Conservation (phyloP, 345 rosid species). For the Angophora floribunda region DNA sequence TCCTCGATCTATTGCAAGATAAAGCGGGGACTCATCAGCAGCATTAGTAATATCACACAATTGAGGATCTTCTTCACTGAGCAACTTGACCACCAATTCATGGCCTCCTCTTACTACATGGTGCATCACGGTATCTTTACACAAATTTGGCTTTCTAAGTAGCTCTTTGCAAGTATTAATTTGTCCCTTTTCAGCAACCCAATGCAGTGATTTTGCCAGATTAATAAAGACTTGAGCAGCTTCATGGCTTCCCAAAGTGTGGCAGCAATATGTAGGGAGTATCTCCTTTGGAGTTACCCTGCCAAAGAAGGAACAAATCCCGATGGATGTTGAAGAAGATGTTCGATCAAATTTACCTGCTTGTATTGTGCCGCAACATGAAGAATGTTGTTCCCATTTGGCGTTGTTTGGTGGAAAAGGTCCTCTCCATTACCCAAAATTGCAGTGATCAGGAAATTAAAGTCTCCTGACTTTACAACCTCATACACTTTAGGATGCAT, state of each 20-base stretch:
- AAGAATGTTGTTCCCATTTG: neutral
- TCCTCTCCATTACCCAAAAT: neutral
- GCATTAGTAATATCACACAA: too few relatives aligned
- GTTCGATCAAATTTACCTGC: neutral
- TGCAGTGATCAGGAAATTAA: too few relatives aligned
- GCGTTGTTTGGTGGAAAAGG: neutral
- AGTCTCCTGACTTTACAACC: too few relatives aligned
- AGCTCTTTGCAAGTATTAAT: too few relatives aligned
- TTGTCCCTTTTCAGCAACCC: neutral
- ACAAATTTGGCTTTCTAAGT: too few relatives aligned
- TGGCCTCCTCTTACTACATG: too few relatives aligned
- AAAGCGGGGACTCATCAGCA: too few relatives aligned
- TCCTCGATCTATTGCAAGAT: too few relatives aligned
- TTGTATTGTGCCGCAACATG: neutral
- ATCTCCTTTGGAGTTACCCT: neutral
- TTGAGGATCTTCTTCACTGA: too few relatives aligned
- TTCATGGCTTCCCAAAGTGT: neutral
- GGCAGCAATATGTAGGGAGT: neutral
- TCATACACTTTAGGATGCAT: too few relatives aligned
- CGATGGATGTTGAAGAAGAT: neutral
- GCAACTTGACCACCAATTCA: too few relatives aligned
- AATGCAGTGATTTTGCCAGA: neutral
- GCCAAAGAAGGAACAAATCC: neutral
- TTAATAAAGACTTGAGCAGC: neutral
- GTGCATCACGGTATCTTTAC: too few relatives aligned